Conservation (phyloP, 2,329 filamentous ascomycete species). For the Hypoxylon sp. region DNA sequence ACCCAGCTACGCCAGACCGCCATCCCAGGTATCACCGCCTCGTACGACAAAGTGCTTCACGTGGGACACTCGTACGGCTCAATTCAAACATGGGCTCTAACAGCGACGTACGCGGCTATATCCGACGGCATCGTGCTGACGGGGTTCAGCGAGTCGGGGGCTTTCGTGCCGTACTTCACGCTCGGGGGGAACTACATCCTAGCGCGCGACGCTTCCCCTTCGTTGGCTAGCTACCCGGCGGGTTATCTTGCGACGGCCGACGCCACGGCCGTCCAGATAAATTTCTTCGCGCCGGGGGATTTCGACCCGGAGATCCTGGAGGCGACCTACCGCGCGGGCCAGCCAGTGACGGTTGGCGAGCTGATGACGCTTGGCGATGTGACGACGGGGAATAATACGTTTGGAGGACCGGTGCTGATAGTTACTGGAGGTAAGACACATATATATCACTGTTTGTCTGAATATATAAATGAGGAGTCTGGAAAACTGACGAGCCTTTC, state of each 20-base stretch:
- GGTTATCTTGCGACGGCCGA: constrained; percentile 69
- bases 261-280: constrained; percentile 64
- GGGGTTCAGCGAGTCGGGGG: constrained; percentile 66
- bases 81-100: constrained; percentile 69
- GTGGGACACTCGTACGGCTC: constrained; percentile 77
- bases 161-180: constrained; percentile 62
- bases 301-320: constrained; percentile 70
- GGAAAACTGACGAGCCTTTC: neutral
- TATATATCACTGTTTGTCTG: neutral
- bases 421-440: constrained; percentile 64
- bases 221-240: constrained; percentile 57
- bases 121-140: constrained; percentile 73
- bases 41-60: constrained; percentile 66
- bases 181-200: constrained; percentile 64
- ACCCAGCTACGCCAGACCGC: constrained; percentile 61
- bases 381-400: constrained; percentile 56
- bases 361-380: constrained; percentile 67
- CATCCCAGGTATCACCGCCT: constrained; percentile 57
- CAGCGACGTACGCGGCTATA: constrained; percentile 61
- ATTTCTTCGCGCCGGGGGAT: constrained; percentile 66
- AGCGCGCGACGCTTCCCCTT: constrained; percentile 54
- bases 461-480: neutral
- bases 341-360: constrained; percentile 72
- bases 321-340: constrained; percentile 62
- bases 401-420: constrained; percentile 69